These are phyloP conservation scores for Yamadazyma jaroonii DNA, from an alignment of 1,139 yeast genomes.

Conservation along the genomic window DNA sequence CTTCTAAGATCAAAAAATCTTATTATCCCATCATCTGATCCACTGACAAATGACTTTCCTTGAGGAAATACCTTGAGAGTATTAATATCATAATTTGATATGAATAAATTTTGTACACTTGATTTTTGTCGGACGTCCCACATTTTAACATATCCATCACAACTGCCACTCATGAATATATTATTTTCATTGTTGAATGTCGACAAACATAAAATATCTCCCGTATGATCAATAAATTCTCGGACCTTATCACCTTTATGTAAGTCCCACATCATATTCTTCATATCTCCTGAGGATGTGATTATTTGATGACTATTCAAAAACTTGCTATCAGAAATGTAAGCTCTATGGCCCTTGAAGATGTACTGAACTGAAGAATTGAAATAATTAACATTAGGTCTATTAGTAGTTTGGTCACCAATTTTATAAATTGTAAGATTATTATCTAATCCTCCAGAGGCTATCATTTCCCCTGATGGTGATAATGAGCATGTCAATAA, in stretches of 20 bases:
- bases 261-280: conserved; percentile 80
- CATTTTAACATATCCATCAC: conserved; percentile 68
- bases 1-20: conserved; percentile 74
- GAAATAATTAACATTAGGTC: conserved; percentile 1
- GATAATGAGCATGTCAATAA: conserved; percentile 73
- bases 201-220: conserved; percentile 68
- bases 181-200: conserved; percentile 23
- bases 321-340: conserved; percentile 74
- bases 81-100: conserved; percentile 67
- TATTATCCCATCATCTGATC: conserved; percentile 79
- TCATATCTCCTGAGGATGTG: conserved; percentile 83
- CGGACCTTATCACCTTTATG: conserved; percentile 52
- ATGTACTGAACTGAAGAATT: conserved; percentile 39
- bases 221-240: conserved; percentile 71
- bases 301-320: conserved; percentile 49
- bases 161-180: conserved; percentile 67
- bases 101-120: conserved; percentile 59
- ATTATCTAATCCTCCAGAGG: conserved; percentile 84
- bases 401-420: neutral
- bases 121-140: conserved; percentile 65
- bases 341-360: conserved; percentile 80
- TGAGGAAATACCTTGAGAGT: conserved; percentile 67
- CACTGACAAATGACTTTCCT: conserved; percentile 63
- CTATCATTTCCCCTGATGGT: conserved; percentile 62
- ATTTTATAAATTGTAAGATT: conserved; percentile 67